These are phyloP conservation scores for Hymenoscyphus fraxineus DNA, from an alignment of 2,329 filamentous ascomycete genomes.

Conservation along the genomic window DNA sequence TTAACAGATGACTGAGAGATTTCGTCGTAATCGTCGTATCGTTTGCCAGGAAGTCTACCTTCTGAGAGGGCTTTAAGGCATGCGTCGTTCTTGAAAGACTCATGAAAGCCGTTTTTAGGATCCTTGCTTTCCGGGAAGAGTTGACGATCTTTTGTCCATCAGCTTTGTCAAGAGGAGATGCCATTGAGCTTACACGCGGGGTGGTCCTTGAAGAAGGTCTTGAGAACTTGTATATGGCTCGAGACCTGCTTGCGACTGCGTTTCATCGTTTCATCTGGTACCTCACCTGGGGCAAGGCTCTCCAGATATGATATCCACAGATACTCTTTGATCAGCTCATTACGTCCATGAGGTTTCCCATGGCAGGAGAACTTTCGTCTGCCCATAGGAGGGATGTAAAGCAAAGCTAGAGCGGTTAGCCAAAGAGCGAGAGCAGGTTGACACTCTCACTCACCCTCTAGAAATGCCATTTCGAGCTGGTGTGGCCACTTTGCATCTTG, in stretches of 20 bases:
- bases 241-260: constrained; percentile 60
- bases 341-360: constrained; percentile 61
- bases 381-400: constrained; percentile 64
- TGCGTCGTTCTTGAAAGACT: constrained; percentile 62
- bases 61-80: constrained; percentile 60
- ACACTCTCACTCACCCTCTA: constrained; percentile 52
- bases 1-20: constrained; percentile 18
- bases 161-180: constrained; percentile 11
- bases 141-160: constrained; percentile 40
- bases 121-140: constrained; percentile 52
- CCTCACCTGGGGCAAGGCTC: constrained; percentile 43
- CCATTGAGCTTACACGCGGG: constrained; percentile 54
- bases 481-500: constrained; percentile 60
- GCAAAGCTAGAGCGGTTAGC: constrained; percentile 47
- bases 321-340: constrained; percentile 68
- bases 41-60: constrained; percentile 27
- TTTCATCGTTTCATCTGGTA: constrained; percentile 44
- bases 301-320: constrained; percentile 49
- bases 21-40: constrained; percentile 22
- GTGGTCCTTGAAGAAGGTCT: constrained; percentile 61
- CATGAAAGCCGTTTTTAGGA: constrained; percentile 51
- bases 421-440: neutral
- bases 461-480: constrained; percentile 61
- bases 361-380: constrained; percentile 63
- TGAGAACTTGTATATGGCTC: constrained; percentile 68